phyloP scores from a whole-genome alignment of 2,329 filamentous ascomycete genomes.

The Elsinoe batatas region DNA sequence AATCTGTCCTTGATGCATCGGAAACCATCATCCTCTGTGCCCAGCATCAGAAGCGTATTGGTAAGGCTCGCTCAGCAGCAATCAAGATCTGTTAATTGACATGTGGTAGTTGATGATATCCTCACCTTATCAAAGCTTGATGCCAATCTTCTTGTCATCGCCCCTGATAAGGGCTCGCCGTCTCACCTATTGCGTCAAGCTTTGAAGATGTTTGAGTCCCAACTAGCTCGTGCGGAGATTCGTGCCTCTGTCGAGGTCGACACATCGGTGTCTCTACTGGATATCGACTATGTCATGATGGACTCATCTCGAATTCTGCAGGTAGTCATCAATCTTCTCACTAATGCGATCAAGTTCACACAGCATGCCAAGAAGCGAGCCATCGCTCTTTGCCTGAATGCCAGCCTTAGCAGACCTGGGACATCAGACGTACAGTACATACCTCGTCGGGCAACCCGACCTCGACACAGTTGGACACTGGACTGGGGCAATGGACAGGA shows the following conservation, averaged over 20 bases:
- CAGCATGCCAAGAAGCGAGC: constrained; percentile 10
- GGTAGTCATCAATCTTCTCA: constrained; percentile 27
- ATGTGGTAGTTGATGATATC: constrained; percentile 18
- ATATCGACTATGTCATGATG: constrained; percentile 26
- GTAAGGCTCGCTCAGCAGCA: background rate
- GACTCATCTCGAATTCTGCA: constrained; percentile 32
- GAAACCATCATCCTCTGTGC: constrained; percentile 25
- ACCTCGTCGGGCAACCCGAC: constrained; percentile 15
- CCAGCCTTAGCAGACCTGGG: background rate
- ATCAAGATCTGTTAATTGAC: background rate
- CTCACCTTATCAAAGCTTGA: constrained; percentile 33
- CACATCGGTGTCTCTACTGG: constrained; percentile 22
- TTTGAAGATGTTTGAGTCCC: constrained; percentile 30
- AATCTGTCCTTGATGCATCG: constrained; percentile 18
- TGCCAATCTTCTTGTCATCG: constrained; percentile 28
- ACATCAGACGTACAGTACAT: constrained; percentile 8
- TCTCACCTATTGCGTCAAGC: constrained; percentile 28
- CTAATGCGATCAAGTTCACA: constrained; percentile 24
- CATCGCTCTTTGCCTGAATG: constrained; percentile 3
- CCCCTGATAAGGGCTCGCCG: constrained; percentile 30
- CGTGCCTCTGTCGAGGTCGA: constrained; percentile 23
- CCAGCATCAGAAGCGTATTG: constrained; percentile 29
- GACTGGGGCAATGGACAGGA: constrained; percentile 25
- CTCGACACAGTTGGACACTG: constrained; percentile 32
- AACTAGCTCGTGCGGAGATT: constrained; percentile 28